Conservation (phyloP, 176 grass and related monocot genomes). For the Panicum miliaceum region DNA sequence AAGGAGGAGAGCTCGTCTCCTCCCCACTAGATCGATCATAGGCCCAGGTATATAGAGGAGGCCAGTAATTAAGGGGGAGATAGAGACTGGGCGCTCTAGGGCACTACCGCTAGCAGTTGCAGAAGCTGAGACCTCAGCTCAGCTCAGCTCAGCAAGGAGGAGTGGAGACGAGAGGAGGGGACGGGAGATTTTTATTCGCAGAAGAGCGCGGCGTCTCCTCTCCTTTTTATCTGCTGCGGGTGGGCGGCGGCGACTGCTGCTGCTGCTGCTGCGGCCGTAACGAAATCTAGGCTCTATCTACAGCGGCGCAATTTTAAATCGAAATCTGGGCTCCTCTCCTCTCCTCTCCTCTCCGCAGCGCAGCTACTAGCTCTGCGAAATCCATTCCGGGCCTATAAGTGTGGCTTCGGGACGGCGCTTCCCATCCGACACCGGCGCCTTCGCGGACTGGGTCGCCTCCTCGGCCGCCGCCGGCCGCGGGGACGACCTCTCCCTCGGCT, state of each 20-base stretch:
- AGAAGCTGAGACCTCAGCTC: background rate
- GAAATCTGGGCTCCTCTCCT: too few relatives aligned
- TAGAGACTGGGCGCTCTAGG: constrained; percentile 40
- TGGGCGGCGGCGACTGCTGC: background rate
- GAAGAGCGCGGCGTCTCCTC: background rate
- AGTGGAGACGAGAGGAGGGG: background rate
- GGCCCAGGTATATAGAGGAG: constrained; percentile 31
- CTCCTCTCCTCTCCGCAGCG: background rate
- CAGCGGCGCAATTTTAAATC: constrained; percentile 42
- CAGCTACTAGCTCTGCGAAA: background rate
- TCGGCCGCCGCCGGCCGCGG: constrained; percentile 65
- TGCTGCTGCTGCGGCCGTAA: constrained; percentile 20
- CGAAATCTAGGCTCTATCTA: constrained; percentile 50
- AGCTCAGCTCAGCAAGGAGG: background rate
- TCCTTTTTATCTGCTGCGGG: constrained; percentile 6
- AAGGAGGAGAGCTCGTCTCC: background rate
- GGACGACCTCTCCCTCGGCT: constrained; percentile 94
- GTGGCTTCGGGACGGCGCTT: constrained; percentile 99
- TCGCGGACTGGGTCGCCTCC: constrained; percentile 91
- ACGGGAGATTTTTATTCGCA: constrained; percentile 41
- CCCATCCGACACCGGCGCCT: constrained; percentile 98
- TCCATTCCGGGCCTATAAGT: constrained; percentile 38
- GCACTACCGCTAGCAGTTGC: background rate
- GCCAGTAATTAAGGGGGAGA: constrained; percentile 22
- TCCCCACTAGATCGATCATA: constrained; percentile 24